These are phyloP conservation scores for Mucor circinelloides DNA, from an alignment of 371 early-diverging fungal genomes.

Conservation along the genomic window DNA sequence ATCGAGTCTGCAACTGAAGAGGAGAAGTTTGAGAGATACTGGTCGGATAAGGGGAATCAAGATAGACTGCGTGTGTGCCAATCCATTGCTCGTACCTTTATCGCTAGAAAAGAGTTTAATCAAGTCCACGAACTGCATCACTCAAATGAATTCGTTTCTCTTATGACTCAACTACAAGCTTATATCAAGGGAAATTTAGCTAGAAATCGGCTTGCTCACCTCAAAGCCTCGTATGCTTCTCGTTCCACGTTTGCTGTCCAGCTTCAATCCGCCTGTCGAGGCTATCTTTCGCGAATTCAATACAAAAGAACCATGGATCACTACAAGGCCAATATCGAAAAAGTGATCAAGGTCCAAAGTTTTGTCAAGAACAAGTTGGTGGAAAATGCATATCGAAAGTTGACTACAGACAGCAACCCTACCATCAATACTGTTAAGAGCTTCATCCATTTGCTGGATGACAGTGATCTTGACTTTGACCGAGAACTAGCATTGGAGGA, in stretches of 20 bases:
- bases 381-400: slow-evolving; percentile 76
- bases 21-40: slow-evolving; percentile 14
- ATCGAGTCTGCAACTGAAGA: neutral
- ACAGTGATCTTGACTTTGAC: slow-evolving; percentile 90
- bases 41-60: slow-evolving; percentile 30
- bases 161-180: slow-evolving; percentile 63
- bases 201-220: slow-evolving; percentile 43
- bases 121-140: neutral
- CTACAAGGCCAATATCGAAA: slow-evolving; percentile 67
- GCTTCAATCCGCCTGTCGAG: slow-evolving; percentile 78
- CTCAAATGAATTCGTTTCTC: slow-evolving; percentile 23
- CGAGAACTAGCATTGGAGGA: slow-evolving; percentile 90
- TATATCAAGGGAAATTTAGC: slow-evolving; percentile 61
- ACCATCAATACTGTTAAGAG: slow-evolving; percentile 80
- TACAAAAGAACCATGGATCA: slow-evolving; percentile 63
- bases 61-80: slow-evolving; percentile 56
- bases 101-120: slow-evolving; percentile 47
- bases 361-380: slow-evolving; percentile 82
- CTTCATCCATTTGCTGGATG: slow-evolving; percentile 89
- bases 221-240: slow-evolving; percentile 14
- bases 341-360: slow-evolving; percentile 86
- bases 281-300: slow-evolving; percentile 61
- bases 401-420: slow-evolving; percentile 79
- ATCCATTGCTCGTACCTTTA: slow-evolving; percentile 55
- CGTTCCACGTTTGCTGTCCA: slow-evolving; percentile 36